Base-by-base conservation (phyloP, 352 stramenopile species). In the Phytophthora tubulina region DNA sequence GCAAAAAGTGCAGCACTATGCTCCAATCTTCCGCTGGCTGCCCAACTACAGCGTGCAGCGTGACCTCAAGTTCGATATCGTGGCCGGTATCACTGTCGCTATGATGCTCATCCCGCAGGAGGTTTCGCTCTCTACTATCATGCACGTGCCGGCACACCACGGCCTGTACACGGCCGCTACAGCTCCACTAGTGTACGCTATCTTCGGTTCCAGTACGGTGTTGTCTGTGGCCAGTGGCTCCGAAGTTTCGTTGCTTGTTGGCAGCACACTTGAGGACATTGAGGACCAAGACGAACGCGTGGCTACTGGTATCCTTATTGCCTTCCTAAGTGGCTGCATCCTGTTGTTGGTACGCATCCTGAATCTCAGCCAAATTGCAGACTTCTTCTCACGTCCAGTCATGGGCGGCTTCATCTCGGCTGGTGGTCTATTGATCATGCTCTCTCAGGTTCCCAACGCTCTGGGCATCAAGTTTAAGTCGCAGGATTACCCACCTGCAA, bases 21-120 rank as follows among this genome's bases (percentile, higher is more conserved):
- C 55, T 15, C 63, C 63, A 15, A 72, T 72, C 44, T 65, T 72
- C 49, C 54, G 55, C 15, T 72, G 63, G 63, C 55, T 66, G 31
- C 63, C 63, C 6, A 65, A 72, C 46, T 72, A 72, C 63, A 72
- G 63, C 46, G 15, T 72, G 6, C 45, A 72, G 17, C 63, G 63
- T 13, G 63, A 72, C 36, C 48, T 72, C 30, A 72, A 71, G n/a
- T 71, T 65, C 33, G 63, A 71, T 14, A 62, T 71, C 5, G 63
- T 71, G 17, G 63, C 54, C 31, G 54, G 54, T 9, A 61, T 65
- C 21, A 72, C 63, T 1, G 53, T 66, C 8, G 44, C 54, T 5
- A 72, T 65, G 63, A 72, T 70, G 63, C 42, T 70, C 31, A 61
- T 69, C n/a, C 60, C 60, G 7, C 60, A 67, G 17, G 60, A 67